A percentile compares a stretch with the other conserved stretches of the same genome.
These are phyloP conservation scores for Catenaria anguillulae DNA, from an alignment of 371 early-diverging fungal species.

Conservation along the genomic window DNA sequence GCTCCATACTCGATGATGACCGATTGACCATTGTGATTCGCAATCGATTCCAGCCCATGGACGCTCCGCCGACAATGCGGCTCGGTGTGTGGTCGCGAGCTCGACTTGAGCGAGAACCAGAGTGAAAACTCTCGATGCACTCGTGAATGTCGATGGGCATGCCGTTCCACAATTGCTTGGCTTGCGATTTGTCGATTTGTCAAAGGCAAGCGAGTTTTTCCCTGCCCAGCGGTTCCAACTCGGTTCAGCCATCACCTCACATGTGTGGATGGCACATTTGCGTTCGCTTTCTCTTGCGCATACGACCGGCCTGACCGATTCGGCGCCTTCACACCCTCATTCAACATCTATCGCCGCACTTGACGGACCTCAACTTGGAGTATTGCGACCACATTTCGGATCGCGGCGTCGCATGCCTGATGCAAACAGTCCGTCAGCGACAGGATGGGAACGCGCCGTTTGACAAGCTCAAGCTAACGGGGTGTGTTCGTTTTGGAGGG, in stretches of 20 bases:
- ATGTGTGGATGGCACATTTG: background rate
- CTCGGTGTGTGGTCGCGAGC: background rate
- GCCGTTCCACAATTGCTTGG: background rate
- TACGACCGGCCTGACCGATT: background rate
- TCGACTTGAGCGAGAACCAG: background rate
- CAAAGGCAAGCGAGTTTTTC: too few species aligned
- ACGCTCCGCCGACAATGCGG: background rate
- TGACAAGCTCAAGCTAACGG: background rate
- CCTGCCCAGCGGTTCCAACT: background rate
- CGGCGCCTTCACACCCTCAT: background rate
- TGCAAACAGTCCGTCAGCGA: too few species aligned
- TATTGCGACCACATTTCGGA: background rate
- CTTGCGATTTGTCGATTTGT: background rate
- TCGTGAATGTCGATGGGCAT: background rate
- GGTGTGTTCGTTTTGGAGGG: background rate
- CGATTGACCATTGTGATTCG: background rate
- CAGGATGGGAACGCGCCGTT: background rate
- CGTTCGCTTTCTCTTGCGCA: background rate
- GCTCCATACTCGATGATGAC: background rate
- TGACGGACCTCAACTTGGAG: background rate
- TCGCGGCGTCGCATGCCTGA: background rate
- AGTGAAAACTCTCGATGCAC: background rate
- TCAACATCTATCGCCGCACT: background rate
- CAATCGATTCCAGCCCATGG: background rate
- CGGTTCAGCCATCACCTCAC: background rate